phyloP scores from a whole-genome alignment of 2,329 filamentous ascomycete species.

The Arthroderma uncinatum region DNA sequence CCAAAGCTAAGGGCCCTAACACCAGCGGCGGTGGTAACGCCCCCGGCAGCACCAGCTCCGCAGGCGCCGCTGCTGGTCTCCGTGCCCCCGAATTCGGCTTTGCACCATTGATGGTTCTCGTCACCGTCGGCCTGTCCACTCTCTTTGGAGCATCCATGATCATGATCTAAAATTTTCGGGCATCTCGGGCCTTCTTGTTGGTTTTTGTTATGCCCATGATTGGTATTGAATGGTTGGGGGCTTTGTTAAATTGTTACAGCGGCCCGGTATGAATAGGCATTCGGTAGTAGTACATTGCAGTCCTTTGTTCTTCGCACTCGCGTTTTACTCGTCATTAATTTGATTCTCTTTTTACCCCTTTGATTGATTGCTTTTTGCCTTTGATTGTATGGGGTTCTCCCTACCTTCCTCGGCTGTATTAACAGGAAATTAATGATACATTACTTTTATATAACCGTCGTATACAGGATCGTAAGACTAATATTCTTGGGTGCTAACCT shows the following conservation, averaged over 20 bases:
- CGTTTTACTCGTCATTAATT: neutral
- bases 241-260: neutral
- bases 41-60: conserved; percentile 22
- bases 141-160: conserved; percentile 41
- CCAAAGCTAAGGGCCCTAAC: conserved; percentile 39
- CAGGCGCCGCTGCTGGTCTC: conserved; percentile 37
- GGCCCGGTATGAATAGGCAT: neutral
- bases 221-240: neutral
- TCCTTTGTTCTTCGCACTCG: neutral
- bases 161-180: conserved; percentile 5
- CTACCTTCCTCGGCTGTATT: neutral
- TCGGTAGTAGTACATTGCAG: conserved; percentile 1
- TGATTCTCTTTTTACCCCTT: neutral
- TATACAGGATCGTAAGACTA: too few species aligned
- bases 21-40: conserved; percentile 24
- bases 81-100: conserved; percentile 37
- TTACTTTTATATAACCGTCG: neutral
- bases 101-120: conserved; percentile 42
- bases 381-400: neutral
- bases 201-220: neutral
- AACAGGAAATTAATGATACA: neutral
- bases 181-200: neutral
- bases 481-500: too few species aligned
- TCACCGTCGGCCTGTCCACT: conserved; percentile 42
- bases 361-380: neutral